These are phyloP conservation scores for Saturnispora ahearnii DNA, from an alignment of 805 yeast species.

Conservation along the genomic window DNA sequence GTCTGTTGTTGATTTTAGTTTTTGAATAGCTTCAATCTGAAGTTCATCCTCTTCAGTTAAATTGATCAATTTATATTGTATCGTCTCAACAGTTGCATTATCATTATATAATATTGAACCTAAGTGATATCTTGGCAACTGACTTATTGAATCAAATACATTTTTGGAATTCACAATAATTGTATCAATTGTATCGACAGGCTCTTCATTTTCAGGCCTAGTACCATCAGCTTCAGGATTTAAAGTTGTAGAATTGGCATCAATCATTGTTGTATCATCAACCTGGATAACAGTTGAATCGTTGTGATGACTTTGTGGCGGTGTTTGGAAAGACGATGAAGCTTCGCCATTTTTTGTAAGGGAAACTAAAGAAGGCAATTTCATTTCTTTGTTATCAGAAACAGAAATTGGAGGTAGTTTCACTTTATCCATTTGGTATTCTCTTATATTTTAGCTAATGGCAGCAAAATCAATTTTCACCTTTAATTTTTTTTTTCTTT, in stretches of 20 bases:
- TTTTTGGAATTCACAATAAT: not conserved
- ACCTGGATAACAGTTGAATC: conserved; percentile 1
- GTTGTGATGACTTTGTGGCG: not conserved
- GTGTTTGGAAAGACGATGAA: not conserved
- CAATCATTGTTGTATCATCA: conserved; percentile 5
- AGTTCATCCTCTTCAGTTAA: not conserved
- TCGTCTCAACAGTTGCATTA: not conserved
- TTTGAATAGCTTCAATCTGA: not conserved
- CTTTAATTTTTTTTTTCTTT: not conserved
- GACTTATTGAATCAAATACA: not conserved
- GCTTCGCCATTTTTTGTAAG: conserved; percentile 9
- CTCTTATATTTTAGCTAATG: not conserved
- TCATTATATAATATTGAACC: conserved; percentile 1
- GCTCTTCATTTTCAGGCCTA: not conserved
- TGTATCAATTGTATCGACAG: not conserved
- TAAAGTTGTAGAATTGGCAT: not conserved
- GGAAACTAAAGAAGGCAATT: conserved; percentile 35
- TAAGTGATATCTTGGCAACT: not conserved
- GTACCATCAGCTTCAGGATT: not conserved
- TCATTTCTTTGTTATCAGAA: conserved; percentile 15
- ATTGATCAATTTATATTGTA: not conserved
- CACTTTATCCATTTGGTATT: not conserved
- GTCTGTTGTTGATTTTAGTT: not conserved
- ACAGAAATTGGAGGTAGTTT: conserved; percentile 6
- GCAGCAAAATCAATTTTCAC: not conserved